Evolutionary conservation across 805 yeast species (phyloP).

Genomic region (Hanseniaspora meyeri): DNA sequence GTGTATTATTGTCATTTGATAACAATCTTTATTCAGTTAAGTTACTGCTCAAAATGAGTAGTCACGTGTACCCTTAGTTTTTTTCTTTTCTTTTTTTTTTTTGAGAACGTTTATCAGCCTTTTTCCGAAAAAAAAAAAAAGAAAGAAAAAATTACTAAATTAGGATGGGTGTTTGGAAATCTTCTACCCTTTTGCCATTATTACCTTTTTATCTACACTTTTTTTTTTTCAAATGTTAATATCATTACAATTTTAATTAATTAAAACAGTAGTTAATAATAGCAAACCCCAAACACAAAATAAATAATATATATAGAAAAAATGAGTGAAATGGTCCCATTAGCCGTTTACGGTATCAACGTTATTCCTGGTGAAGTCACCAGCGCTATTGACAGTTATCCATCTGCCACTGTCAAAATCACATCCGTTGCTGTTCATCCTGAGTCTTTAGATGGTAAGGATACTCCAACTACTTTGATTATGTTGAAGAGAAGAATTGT

Average conservation of each 20-base stretch:
- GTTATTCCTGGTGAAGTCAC: slow-evolving; percentile 78
- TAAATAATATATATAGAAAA: slow-evolving; percentile 21
- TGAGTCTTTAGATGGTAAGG: slow-evolving; percentile 61
- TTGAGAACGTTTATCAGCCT: not conserved
- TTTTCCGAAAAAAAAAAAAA: not conserved
- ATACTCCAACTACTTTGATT: slow-evolving; percentile 79
- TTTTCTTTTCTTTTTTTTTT: not conserved
- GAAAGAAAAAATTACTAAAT: not conserved
- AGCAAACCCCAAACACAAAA: not conserved
- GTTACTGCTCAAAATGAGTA: too few species aligned
- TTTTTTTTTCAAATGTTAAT: not conserved
- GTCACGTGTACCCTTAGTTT: not conserved
- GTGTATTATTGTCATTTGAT: too few species aligned
- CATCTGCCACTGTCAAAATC: slow-evolving; percentile 79
- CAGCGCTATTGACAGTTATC: slow-evolving; percentile 73
- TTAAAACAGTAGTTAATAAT: not conserved
- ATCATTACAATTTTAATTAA: not conserved
- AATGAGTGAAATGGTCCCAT: slow-evolving; percentile 68
- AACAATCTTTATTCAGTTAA: too few species aligned
- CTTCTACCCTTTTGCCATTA: not conserved
- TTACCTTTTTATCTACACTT: not conserved
- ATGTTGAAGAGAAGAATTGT: slow-evolving; percentile 58
- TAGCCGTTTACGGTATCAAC: slow-evolving; percentile 76
- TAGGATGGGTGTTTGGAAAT: not conserved
- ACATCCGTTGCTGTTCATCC: slow-evolving; percentile 96